Base-by-base conservation (phyloP, 306 rosid genomes). In the Sechiopsis laciniata region DNA sequence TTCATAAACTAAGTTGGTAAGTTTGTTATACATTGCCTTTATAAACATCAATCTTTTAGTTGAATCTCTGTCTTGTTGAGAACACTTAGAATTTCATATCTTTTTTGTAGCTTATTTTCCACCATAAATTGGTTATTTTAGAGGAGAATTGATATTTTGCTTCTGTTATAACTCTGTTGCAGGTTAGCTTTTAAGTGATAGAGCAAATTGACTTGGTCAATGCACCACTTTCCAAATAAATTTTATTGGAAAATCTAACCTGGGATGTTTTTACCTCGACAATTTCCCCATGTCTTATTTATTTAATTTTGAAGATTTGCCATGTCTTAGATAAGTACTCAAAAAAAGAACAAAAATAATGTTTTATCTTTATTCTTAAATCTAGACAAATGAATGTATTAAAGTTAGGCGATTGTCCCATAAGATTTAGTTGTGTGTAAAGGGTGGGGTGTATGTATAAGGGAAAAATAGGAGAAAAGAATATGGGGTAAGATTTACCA, bases 11-110 rank as follows among this genome's bases (percentile, higher is more conserved):
- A 13, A 50, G 54, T 14, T 69, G 21, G 74, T 4, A 70, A 70
- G 55, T 69, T 69, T 37, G 42, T 24, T 22, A 50, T 69, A 12
- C 73, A 67, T 40, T 42, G 72, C 19, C 72, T 54, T 67, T 46
- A 67, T 67, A 67, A 67, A 67, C 55, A 46, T 11, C 55, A 20
- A 45, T 67, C 17, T 20, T 45, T 67, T 19, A 20, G 20, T 67
- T 46, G 72, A 12, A 67, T 67, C 37, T 4, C 52, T 16, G 37
- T 20, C 40, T 42, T 46, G 42, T 13, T 67, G 72, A 67, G 14
- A 20, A 67, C 29, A 20, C 56, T 67, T 20, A 7, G 13, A 67
- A 19, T 42, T 45, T 45, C 52, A 5, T 17, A 42, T 50, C 54
- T 50, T 50, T 50, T 50, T 3, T 15, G 24, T 16, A n/a, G 52